Conservation (phyloP, 345 rosid species). For the Hibiscus tridactylites region DNA sequence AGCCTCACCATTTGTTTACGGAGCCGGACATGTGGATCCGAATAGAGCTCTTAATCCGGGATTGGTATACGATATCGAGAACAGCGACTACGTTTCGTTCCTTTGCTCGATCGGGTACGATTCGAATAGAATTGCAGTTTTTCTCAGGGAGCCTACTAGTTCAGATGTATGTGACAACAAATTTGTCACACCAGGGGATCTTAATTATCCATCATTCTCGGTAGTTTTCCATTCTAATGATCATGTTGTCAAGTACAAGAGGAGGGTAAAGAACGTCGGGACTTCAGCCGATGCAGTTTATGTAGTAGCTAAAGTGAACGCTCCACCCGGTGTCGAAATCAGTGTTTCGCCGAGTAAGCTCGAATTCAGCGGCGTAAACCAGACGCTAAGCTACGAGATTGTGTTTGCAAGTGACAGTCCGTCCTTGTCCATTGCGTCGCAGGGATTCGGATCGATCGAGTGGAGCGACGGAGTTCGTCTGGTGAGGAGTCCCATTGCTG, state of each 20-base stretch:
- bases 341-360: slow-evolving; percentile 59
- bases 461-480: slow-evolving; percentile 49
- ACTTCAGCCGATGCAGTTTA: slow-evolving; percentile 43
- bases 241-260: slow-evolving; percentile 39
- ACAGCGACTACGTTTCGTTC: slow-evolving; percentile 43
- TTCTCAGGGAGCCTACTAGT: slow-evolving; percentile 38
- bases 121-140: slow-evolving; percentile 41
- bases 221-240: slow-evolving; percentile 31
- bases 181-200: slow-evolving; percentile 43
- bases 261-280: slow-evolving; percentile 70
- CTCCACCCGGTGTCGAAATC: slow-evolving; percentile 51
- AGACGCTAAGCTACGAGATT: slow-evolving; percentile 46
- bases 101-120: slow-evolving; percentile 81
- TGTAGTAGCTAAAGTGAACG: slow-evolving; percentile 43
- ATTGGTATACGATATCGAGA: slow-evolving; percentile 63
- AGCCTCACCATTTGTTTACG: slow-evolving; percentile 59
- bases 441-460: slow-evolving; percentile 57
- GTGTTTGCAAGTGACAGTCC: slow-evolving; percentile 40
- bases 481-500: slow-evolving; percentile 6
- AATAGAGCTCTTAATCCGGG: slow-evolving; percentile 73
- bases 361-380: slow-evolving; percentile 40
- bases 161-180: slow-evolving; percentile 26
- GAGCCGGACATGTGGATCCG: slow-evolving; percentile 89
- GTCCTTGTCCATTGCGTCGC: slow-evolving; percentile 20
- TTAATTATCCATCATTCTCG: slow-evolving; percentile 73